Evolutionary conservation across 2,329 filamentous ascomycete species (phyloP).

Genomic region (Pseudocercospora vitis): DNA sequence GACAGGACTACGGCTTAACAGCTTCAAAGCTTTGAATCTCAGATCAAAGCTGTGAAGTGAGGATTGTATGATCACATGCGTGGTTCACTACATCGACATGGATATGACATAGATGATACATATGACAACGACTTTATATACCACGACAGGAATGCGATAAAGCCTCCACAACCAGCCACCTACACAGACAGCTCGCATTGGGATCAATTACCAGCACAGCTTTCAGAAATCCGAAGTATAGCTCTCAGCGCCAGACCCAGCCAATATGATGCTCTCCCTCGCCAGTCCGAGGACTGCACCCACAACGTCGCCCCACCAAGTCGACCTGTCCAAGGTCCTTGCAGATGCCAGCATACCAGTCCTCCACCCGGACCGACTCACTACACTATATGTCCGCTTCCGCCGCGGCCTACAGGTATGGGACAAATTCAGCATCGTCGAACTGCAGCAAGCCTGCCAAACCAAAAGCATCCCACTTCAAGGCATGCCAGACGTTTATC

Average conservation of each 20-base stretch:
- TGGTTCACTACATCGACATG: neutral
- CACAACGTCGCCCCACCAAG: neutral
- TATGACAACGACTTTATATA: neutral
- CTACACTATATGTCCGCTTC: neutral
- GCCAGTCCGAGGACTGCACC: neutral
- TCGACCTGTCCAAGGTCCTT: neutral
- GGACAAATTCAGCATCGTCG: neutral
- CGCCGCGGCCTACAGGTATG: neutral
- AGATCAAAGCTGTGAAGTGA: slow-evolving; percentile 8
- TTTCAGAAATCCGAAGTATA: no score
- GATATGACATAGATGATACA: neutral
- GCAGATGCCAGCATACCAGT: neutral
- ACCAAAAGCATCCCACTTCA: neutral
- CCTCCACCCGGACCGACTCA: neutral
- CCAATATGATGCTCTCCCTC: neutral
- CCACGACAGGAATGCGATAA: neutral
- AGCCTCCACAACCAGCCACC: neutral
- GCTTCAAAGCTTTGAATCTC: slow-evolving; percentile 5
- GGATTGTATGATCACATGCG: neutral
- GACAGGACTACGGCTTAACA: slow-evolving; percentile 23
- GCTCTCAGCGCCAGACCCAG: no score
- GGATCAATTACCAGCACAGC: no score
- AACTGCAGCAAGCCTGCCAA: neutral
- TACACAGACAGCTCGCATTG: neutral
- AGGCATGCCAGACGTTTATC: neutral